Conservation (phyloP, 2,329 filamentous ascomycete species). For the Alternaria longipes region DNA sequence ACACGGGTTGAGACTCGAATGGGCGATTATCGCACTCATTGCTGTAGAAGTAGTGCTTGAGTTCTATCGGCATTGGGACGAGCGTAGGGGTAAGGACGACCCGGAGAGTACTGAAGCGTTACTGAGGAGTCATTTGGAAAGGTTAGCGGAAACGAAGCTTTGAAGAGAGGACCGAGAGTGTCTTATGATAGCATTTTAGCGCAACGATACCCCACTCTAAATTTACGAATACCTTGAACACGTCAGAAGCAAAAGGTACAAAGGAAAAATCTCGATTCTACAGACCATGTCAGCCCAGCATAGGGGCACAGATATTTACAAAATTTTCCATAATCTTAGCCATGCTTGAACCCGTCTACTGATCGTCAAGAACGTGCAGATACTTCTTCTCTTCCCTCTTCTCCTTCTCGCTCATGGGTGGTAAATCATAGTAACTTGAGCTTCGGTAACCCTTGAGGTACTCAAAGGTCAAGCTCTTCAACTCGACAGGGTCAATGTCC, state of each 20-base stretch:
- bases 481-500: slow-evolving; percentile 85
- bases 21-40: slow-evolving; percentile 95
- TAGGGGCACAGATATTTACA: slow-evolving; percentile 41
- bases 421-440: slow-evolving; percentile 88
- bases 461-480: slow-evolving; percentile 87
- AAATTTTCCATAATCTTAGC: slow-evolving; percentile 19
- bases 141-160: slow-evolving; percentile 12
- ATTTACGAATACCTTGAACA: slow-evolving; percentile 7
- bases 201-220: slow-evolving; percentile 36
- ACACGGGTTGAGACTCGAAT: slow-evolving; percentile 86
- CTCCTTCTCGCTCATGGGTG: slow-evolving; percentile 93
- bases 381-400: slow-evolving; percentile 96
- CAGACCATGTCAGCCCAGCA: slow-evolving; percentile 24
- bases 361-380: slow-evolving; percentile 74
- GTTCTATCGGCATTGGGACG: slow-evolving; percentile 75
- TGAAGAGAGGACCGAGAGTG: background rate
- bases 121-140: slow-evolving; percentile 50
- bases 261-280: slow-evolving; percentile 37
- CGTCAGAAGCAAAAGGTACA: slow-evolving; percentile 19
- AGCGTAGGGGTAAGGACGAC: slow-evolving; percentile 60
- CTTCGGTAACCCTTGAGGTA: slow-evolving; percentile 95
- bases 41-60: slow-evolving; percentile 92
- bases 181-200: slow-evolving; percentile 6
- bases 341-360: slow-evolving; percentile 33
- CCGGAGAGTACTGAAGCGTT: slow-evolving; percentile 53